A percentile compares a stretch with the other conserved stretches of the same genome.
These are phyloP conservation scores for Hygrophila difformis DNA, from an alignment of 257 asterid genomes.

Conservation along the genomic window DNA sequence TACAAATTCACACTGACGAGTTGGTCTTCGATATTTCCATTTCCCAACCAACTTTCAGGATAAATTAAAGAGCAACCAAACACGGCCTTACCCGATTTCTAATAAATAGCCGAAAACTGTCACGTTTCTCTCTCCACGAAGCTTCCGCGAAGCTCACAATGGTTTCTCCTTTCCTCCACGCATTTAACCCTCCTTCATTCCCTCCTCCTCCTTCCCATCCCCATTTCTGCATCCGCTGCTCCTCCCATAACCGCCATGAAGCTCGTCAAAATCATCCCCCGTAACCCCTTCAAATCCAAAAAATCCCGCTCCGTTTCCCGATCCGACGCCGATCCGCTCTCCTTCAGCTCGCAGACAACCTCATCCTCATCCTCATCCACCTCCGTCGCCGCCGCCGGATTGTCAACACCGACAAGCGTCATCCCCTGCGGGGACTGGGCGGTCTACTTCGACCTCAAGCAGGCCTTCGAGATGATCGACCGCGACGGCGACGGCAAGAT, in stretches of 20 bases:
- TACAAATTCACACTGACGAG: too few species aligned
- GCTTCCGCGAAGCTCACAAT: conserved; percentile 43
- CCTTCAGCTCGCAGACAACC: conserved; percentile 33
- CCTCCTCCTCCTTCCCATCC: too few species aligned
- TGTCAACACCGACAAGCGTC: conserved; percentile 68
- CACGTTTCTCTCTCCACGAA: conserved; percentile 20
- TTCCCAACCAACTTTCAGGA: too few species aligned
- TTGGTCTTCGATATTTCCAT: too few species aligned
- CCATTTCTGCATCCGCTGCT: conserved; percentile 9
- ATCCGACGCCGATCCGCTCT: conserved; percentile 33
- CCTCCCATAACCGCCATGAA: conserved; percentile 32
- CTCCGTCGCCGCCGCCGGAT: conserved; percentile 32
- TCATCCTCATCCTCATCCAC: conserved; percentile 34
- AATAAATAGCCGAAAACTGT: too few species aligned
- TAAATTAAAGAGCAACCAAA: too few species aligned
- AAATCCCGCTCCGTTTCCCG: conserved; percentile 33
- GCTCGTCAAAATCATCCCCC: conserved; percentile 29
- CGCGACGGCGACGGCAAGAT: conserved; percentile 66
- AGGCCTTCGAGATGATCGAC: conserved; percentile 68
- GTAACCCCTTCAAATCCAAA: conserved; percentile 32
- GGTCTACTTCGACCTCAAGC: conserved; percentile 32
- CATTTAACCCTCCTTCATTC: conserved; percentile 19
- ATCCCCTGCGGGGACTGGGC: conserved; percentile 55
- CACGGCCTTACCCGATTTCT: too few species aligned
- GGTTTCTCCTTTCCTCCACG: conserved; percentile 14